A percentile compares a stretch with the other conserved stretches of the same genome.
Conservation (phyloP, 1,284 basidiomycete species). For the Apiotrichum gracile region DNA sequence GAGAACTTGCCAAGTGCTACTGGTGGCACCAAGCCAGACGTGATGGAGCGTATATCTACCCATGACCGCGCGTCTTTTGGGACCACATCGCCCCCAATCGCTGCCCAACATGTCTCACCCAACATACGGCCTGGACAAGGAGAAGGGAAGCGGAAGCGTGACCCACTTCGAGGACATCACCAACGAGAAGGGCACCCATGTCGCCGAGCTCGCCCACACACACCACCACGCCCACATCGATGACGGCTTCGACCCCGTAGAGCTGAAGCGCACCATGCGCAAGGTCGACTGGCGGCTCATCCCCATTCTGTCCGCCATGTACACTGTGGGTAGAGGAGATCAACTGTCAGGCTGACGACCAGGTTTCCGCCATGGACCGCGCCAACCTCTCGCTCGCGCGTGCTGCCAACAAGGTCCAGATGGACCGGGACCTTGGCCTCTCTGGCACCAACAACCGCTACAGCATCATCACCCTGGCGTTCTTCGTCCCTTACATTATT, state of each 20-base stretch:
- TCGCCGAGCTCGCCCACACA: background rate
- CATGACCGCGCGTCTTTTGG: no score
- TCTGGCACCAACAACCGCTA: constrained; percentile 34
- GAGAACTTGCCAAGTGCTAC: no score
- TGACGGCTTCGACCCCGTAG: constrained; percentile 7
- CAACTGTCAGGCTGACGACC: background rate
- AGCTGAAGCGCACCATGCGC: constrained; percentile 7
- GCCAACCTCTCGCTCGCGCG: constrained; percentile 40
- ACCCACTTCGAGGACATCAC: no score
- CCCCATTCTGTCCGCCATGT: constrained; percentile 15
- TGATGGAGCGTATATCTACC: no score
- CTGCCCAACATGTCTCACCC: no score
- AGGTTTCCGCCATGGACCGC: constrained; percentile 17
- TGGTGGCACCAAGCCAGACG: no score
- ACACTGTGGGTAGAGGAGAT: background rate
- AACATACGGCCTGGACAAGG: no score
- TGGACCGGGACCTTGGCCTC: constrained; percentile 25
- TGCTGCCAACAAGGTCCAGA: constrained; percentile 15
- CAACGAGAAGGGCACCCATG: background rate
- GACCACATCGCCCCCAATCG: no score
- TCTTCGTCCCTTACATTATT: constrained; percentile 46
- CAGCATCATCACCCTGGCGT: constrained; percentile 39
- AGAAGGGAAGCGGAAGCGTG: no score
- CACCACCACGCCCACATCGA: constrained; percentile 3
- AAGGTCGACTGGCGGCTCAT: constrained; percentile 19